Percentiles rank a stretch among this genome's conserved stretches.
These are phyloP conservation scores for Vigna angularis DNA, from an alignment of 306 rosid species.

Conservation along the genomic window DNA sequence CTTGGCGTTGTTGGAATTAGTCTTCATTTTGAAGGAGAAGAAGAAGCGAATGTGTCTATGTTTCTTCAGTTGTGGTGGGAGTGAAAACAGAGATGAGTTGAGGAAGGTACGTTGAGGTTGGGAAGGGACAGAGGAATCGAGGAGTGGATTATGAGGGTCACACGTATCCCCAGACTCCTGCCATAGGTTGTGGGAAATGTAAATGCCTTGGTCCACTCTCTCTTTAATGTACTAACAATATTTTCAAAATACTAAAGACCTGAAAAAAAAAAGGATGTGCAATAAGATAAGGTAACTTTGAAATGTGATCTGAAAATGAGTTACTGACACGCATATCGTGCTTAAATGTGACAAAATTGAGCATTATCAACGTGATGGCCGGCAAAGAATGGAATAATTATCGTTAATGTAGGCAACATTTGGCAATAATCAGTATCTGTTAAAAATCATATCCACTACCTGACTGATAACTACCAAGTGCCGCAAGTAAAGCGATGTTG, in stretches of 20 bases:
- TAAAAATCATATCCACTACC: background rate
- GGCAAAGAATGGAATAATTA: slow-evolving; percentile 5
- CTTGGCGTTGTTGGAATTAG: slow-evolving; percentile 60
- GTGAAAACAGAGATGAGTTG: too few species aligned
- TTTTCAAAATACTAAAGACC: too few species aligned
- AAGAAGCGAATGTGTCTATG: background rate
- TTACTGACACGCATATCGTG: too few species aligned
- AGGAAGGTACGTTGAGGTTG: too few species aligned
- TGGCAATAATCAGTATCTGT: background rate
- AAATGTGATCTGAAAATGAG: too few species aligned
- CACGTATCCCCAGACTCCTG: background rate
- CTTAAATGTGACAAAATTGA: too few species aligned
- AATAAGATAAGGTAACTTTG: too few species aligned
- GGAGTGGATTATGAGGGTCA: background rate
- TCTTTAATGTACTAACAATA: too few species aligned
- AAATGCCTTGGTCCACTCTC: background rate
- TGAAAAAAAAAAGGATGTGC: too few species aligned
- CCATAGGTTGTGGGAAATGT: background rate
- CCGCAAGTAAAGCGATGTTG: background rate
- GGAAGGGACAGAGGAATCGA: too few species aligned
- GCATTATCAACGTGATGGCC: background rate
- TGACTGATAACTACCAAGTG: background rate
- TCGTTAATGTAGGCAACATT: background rate
- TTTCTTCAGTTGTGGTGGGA: too few species aligned
- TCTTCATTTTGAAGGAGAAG: slow-evolving; percentile 48